Evolutionary conservation across 2,329 filamentous ascomycete genomes (phyloP), one percentile per base, ranked within the genome.

Genomic region (Apiospora marii): DNA sequence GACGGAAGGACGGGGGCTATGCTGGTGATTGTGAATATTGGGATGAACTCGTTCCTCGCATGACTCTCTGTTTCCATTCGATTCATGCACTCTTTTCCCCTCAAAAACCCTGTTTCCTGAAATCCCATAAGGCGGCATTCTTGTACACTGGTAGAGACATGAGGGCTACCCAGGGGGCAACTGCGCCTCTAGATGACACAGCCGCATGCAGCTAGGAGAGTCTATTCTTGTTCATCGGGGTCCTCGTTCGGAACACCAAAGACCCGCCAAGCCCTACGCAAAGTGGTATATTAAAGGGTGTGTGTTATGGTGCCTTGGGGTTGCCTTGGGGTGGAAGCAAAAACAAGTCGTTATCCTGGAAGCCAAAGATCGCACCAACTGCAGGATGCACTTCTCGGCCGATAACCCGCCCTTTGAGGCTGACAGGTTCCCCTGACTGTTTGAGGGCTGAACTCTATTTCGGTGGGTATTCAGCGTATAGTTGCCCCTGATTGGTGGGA

Each of bases 401-500:
- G 58, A n/a, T 22, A 41, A 41, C 30, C 53, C 53, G 30, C 30
- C 30, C 7, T 61, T 41, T 64, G 58, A 41, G 58, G 58, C 58
- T 64, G 58, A 41, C 19, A 13, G 58, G 58, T 61, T n/a, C 58
- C 34, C 58, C 34, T 64, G 34, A 12, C 30, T 22, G 58, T 64
- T 64, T 64, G 58, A 64, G 58, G 19, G 58, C 10, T 41, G 34
- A 64, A 64, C 58, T 64, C 58, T 64, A 64, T 41, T 64, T 41
- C 30, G 34, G 34, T 41, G 58, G 58, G 34, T 64, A 41, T 30
- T 41, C 58, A 41, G 58, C 3, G 19, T 12, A n/a, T n/a, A 24
- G 58, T 64, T 24, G 7, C 8, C 34, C 34, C 19, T 64, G 58
- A 64, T 64, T 64, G 58, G 58, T 64, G 58, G 58, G 58, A 64